Conservation (phyloP, 2,329 filamentous ascomycete species). For the Pseudogymnoascus verrucosus region DNA sequence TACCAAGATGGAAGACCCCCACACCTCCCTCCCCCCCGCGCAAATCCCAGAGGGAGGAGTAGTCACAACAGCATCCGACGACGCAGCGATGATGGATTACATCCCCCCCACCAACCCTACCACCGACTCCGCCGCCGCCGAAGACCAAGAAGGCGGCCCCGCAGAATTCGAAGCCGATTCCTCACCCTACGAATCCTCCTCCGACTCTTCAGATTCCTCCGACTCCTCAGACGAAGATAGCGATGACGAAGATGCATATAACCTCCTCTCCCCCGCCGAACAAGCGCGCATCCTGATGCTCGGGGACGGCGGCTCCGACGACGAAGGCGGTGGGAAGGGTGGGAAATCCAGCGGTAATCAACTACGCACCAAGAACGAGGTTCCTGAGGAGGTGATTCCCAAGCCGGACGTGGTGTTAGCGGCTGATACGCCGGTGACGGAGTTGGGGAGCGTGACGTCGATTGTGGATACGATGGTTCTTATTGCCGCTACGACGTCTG, state of each 20-base stretch:
- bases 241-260: constrained; percentile 56
- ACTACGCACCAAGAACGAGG: constrained; percentile 77
- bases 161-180: constrained; percentile 83
- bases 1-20: not conserved
- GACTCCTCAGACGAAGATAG: constrained; percentile 45
- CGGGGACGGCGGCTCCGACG: constrained; percentile 70
- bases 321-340: constrained; percentile 53
- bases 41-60: too few species aligned
- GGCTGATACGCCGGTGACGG: constrained; percentile 65
- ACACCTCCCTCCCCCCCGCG: not conserved
- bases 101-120: constrained; percentile 9
- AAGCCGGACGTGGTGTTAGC: constrained; percentile 76
- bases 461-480: constrained; percentile 73
- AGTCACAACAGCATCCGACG: not conserved
- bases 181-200: constrained; percentile 64
- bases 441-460: constrained; percentile 67
- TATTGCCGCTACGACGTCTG: constrained; percentile 69
- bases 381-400: constrained; percentile 52
- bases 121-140: not conserved
- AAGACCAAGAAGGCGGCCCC: constrained; percentile 39
- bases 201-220: constrained; percentile 47
- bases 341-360: constrained; percentile 36
- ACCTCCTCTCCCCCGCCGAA: constrained; percentile 72
- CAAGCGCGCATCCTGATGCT: constrained; percentile 75
- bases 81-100: not conserved